Evolutionary conservation across 352 stramenopile species (phyloP).

Genomic region (Globisporangium alternatum): DNA sequence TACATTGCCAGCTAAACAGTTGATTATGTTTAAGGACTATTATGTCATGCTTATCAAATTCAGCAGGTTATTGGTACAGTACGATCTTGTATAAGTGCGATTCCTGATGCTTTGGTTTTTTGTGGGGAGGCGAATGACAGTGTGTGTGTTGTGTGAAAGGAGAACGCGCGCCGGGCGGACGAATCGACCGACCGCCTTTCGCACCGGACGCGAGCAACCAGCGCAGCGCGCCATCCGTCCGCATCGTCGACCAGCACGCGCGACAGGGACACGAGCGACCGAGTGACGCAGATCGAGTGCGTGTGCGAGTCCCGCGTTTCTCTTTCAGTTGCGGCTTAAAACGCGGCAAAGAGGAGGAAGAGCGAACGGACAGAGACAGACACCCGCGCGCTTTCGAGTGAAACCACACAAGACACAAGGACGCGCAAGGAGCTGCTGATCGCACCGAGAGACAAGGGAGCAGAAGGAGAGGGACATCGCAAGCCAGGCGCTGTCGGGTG

Average conservation of each 20-base stretch:
- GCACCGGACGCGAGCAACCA: background rate
- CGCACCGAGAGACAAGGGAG: background rate
- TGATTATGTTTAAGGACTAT: too few species aligned
- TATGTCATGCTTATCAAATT: background rate
- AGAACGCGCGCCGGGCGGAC: constrained; percentile 2
- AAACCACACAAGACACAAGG: background rate
- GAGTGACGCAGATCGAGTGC: background rate
- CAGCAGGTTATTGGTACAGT: background rate
- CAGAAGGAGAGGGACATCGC: background rate
- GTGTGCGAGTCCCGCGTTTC: background rate
- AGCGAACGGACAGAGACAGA: background rate
- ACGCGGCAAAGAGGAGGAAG: background rate
- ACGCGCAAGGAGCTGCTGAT: background rate
- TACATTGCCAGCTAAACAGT: too few species aligned
- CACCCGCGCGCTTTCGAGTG: background rate
- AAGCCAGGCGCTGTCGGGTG: background rate
- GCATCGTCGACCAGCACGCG: too few species aligned
- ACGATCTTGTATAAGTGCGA: background rate
- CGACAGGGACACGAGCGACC: background rate
- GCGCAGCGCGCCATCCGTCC: background rate
- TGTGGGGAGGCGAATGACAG: constrained; percentile 14
- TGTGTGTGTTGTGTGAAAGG: background rate
- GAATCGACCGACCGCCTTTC: background rate
- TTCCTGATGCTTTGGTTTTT: constrained; percentile 6
- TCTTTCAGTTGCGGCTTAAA: background rate